Conservation (phyloP, 75 land plant species). For the Gnetum montanum region DNA sequence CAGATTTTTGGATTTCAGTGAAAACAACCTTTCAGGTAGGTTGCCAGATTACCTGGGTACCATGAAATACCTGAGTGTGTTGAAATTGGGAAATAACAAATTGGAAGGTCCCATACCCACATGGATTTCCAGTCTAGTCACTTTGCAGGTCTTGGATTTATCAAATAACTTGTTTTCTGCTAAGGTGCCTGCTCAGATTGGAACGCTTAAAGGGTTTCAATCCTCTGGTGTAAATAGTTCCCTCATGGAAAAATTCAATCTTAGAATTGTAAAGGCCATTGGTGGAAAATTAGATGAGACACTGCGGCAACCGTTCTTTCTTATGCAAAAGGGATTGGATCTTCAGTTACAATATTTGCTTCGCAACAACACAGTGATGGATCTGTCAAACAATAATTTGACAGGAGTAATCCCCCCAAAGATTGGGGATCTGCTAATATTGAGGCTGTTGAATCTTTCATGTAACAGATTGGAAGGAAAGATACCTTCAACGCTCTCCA, state of each 20-base stretch:
- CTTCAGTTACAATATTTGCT: no score
- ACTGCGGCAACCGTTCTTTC: no score
- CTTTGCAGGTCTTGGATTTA: constrained; percentile 16
- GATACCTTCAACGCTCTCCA: background rate
- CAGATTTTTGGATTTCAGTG: constrained; percentile 48
- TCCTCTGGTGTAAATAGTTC: no score
- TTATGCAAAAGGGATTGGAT: no score
- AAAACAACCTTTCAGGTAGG: constrained; percentile 23
- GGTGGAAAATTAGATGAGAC: no score
- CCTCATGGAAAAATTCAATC: no score
- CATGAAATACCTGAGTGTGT: constrained; percentile 8
- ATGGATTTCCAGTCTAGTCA: background rate
- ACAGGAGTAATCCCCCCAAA: background rate
- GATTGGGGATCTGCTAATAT: background rate
- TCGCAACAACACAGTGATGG: no score
- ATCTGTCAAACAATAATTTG: no score
- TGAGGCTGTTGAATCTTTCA: background rate
- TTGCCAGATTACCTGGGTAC: constrained; percentile 7
- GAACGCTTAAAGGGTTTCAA: no score
- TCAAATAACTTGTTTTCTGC: constrained; percentile 18
- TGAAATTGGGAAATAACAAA: constrained; percentile 18
- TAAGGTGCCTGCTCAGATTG: constrained; percentile 15
- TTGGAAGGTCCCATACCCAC: constrained; percentile 15
- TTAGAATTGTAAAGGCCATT: no score
- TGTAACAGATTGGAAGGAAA: background rate